A percentile compares a stretch with the other conserved stretches of the same genome.
phyloP scores from a whole-genome alignment of 345 rosid species.

The Anacardium occidentale region DNA sequence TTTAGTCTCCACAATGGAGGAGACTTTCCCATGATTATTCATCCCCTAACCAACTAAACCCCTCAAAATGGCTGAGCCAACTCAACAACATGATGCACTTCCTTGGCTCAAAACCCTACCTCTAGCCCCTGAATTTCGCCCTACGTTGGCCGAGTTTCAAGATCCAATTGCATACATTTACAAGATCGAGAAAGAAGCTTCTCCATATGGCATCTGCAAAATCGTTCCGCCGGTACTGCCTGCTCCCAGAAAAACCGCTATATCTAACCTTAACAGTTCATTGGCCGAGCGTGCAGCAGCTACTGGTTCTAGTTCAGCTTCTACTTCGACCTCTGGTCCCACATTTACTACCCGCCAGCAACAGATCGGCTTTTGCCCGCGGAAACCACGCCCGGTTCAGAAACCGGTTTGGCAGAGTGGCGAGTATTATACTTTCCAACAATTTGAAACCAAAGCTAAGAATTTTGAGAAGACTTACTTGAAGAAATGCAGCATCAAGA shows the following conservation, averaged over 20 bases:
- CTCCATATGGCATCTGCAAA: conserved; percentile 93
- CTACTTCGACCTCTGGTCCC: conserved; percentile 44
- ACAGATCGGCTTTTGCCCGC: conserved; percentile 97
- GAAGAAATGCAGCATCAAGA: conserved; percentile 59
- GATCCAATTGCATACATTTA: conserved; percentile 99
- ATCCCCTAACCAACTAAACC: neutral
- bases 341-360: conserved; percentile 98
- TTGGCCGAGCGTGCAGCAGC: conserved; percentile 57
- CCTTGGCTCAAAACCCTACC: conserved; percentile 90
- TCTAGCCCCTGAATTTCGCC: conserved; percentile 86
- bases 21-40: conserved; percentile 15
- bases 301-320: conserved; percentile 28
- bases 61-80: conserved; percentile 14
- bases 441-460: conserved; percentile 87
- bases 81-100: conserved; percentile 60
- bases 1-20: conserved; percentile 13
- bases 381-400: conserved; percentile 83
- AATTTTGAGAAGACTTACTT: conserved; percentile 63
- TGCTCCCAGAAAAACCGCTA: conserved; percentile 60
- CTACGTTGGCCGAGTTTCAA: conserved; percentile 83
- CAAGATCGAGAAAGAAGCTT: conserved; percentile 93
- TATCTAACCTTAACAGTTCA: conserved; percentile 73
- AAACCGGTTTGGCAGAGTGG: conserved; percentile 99
- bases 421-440: conserved; percentile 70
- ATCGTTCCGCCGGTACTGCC: conserved; percentile 81